A percentile compares a stretch with the other conserved stretches of the same genome.
Conservation (phyloP, 768 basidiomycete genomes). For the Russula griseocarnosa region DNA sequence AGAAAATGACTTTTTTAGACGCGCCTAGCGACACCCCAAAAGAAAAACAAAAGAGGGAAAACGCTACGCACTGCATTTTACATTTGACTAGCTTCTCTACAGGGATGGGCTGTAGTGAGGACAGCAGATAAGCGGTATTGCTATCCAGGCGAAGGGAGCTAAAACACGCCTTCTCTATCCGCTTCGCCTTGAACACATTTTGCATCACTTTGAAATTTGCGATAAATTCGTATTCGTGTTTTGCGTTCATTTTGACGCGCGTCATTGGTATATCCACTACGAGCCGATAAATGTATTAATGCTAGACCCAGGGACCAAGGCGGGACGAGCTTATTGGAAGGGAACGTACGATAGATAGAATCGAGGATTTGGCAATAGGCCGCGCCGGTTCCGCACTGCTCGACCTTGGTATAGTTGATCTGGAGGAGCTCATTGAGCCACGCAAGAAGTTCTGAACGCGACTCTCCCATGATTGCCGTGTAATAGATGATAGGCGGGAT, state of each 20-base stretch:
- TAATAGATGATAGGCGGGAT: conserved; percentile 7
- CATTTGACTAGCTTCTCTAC: conserved; percentile 95
- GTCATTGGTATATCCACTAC: conserved; percentile 86
- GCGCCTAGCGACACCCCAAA: conserved; percentile 8
- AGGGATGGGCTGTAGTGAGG: conserved; percentile 68
- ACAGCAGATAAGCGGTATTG: not conserved
- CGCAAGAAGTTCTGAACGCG: conserved; percentile 79
- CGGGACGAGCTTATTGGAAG: not conserved
- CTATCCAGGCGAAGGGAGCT: not conserved
- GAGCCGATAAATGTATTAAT: not conserved
- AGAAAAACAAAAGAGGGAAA: conserved; percentile 15
- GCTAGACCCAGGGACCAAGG: not conserved
- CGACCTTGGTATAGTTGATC: conserved; percentile 87
- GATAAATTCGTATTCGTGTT: conserved; percentile 92
- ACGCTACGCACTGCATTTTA: conserved; percentile 88
- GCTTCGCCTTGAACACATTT: conserved; percentile 83
- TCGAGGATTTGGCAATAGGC: conserved; percentile 96
- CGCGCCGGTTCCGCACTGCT: conserved; percentile 86
- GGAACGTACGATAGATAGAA: conserved; percentile 78
- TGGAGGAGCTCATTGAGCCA: conserved; percentile 96
- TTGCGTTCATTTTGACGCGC: conserved; percentile 93
- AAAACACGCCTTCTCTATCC: conserved; percentile 81
- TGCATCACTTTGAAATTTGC: conserved; percentile 96
- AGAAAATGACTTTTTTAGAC: not conserved
- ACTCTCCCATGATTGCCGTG: conserved; percentile 52